Percentiles rank a stretch among this genome's conserved stretches.
phyloP scores from a whole-genome alignment of 345 rosid genomes.

The Excoecaria agallocha region DNA sequence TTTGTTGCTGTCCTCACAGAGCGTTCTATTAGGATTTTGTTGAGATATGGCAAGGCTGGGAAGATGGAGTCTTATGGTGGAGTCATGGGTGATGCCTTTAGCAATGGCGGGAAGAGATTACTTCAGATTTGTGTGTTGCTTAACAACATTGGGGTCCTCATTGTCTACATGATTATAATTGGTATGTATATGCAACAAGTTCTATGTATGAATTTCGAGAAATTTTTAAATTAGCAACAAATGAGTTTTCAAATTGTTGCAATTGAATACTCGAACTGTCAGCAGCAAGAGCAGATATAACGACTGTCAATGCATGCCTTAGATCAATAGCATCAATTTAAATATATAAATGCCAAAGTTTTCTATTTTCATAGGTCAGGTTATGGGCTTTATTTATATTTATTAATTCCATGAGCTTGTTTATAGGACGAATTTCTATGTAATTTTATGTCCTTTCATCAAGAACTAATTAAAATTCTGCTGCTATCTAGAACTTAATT shows the following conservation, averaged over 20 bases:
- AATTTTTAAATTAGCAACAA: too few relatives aligned
- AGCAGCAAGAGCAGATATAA: too few relatives aligned
- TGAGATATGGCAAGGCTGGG: constrained; percentile 63
- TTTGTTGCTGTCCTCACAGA: constrained; percentile 71
- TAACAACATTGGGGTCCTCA: constrained; percentile 72
- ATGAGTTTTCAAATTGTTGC: too few relatives aligned
- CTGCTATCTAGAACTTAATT: background rate
- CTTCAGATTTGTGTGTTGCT: constrained; percentile 60
- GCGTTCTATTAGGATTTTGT: constrained; percentile 61
- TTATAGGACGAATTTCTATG: too few relatives aligned
- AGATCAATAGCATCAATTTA: too few relatives aligned
- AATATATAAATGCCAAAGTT: too few relatives aligned
- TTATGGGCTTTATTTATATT: too few relatives aligned
- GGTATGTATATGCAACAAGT: constrained; percentile 34
- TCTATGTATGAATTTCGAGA: too few relatives aligned
- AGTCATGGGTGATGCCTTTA: constrained; percentile 78
- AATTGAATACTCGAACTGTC: too few relatives aligned
- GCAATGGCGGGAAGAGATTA: constrained; percentile 49
- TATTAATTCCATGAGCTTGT: too few relatives aligned
- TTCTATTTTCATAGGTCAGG: too few relatives aligned
- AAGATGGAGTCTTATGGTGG: constrained; percentile 58
- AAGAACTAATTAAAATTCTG: background rate
- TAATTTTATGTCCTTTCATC: background rate
- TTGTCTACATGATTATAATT: constrained; percentile 86
- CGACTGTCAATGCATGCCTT: too few relatives aligned